Percentiles rank a stretch among this genome's conserved stretches.
Conservation (phyloP, 768 basidiomycete species). For the Boletus pseudo-olivaceus region DNA sequence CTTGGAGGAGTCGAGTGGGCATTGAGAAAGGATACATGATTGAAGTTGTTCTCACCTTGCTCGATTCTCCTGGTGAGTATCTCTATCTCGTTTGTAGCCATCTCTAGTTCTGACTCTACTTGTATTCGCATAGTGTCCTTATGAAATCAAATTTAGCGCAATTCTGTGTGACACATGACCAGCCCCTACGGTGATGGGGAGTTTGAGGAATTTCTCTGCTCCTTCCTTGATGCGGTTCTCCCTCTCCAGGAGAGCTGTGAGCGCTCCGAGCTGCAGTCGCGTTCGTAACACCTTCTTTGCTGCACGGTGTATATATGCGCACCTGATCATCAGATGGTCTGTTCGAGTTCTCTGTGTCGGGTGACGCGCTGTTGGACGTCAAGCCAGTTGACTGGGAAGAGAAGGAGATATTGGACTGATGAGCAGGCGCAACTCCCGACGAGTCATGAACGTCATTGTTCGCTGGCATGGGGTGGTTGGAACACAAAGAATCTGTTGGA, state of each 20-base stretch:
- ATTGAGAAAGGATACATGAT: background rate
- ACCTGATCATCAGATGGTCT: slow-evolving; percentile 31
- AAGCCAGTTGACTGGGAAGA: slow-evolving; percentile 30
- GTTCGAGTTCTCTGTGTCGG: slow-evolving; percentile 22
- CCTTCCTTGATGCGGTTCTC: slow-evolving; percentile 87
- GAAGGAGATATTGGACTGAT: slow-evolving; percentile 27
- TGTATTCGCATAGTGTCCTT: slow-evolving; percentile 65
- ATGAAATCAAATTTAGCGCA: slow-evolving; percentile 6
- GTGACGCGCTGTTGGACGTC: slow-evolving; percentile 22
- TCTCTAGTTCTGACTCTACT: slow-evolving; percentile 75
- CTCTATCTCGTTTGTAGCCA: slow-evolving; percentile 71
- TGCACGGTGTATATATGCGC: slow-evolving; percentile 3
- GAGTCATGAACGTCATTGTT: slow-evolving; percentile 29
- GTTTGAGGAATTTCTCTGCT: slow-evolving; percentile 83
- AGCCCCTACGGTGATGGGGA: slow-evolving; percentile 47
- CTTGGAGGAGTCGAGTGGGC: slow-evolving; percentile 10
- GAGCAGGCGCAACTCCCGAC: slow-evolving; percentile 15
- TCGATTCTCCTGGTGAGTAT: slow-evolving; percentile 52
- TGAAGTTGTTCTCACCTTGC: slow-evolving; percentile 33
- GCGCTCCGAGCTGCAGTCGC: slow-evolving; percentile 52
- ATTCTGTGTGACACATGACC: slow-evolving; percentile 2
- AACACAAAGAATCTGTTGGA: background rate
- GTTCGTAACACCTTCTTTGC: slow-evolving; percentile 3
- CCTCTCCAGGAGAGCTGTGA: slow-evolving; percentile 66
- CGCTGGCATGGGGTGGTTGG: slow-evolving; percentile 22